These are phyloP conservation scores for Xanthoconium purpureum DNA, from an alignment of 768 basidiomycete species.

Conservation along the genomic window DNA sequence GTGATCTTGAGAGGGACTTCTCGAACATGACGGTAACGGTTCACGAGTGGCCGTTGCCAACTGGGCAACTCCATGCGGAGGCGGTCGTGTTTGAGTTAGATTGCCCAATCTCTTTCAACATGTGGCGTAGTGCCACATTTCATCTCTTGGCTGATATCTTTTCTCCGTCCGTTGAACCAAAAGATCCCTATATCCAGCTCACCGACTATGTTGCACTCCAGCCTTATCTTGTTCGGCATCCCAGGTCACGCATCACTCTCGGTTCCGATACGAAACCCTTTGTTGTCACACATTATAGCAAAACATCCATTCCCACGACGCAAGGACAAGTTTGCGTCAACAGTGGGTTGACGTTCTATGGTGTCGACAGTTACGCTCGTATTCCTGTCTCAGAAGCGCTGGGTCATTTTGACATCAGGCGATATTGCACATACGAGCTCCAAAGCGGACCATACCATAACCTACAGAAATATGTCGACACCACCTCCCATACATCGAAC, in stretches of 20 bases:
- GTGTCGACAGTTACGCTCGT: conserved; percentile 27
- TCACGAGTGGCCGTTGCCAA: conserved; percentile 38
- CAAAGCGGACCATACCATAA: conserved; percentile 31
- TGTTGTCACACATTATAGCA: conserved; percentile 10
- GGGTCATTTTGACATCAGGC: conserved; percentile 9
- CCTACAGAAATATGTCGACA: conserved; percentile 37
- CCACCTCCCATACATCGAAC: conserved; percentile 42
- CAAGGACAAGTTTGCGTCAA: conserved; percentile 25
- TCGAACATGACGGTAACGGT: conserved; percentile 30
- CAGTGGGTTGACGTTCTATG: conserved; percentile 32
- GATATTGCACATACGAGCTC: conserved; percentile 34
- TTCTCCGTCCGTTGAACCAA: conserved; percentile 3
- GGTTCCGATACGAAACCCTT: conserved; percentile 6
- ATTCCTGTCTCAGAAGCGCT: conserved; percentile 18
- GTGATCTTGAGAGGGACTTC: conserved; percentile 21
- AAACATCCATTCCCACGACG: conserved; percentile 10
- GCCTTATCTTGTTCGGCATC: conserved; percentile 12
- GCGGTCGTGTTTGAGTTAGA: neutral
- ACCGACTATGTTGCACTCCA: conserved; percentile 8
- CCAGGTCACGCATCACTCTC: conserved; percentile 17
- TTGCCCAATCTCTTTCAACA: conserved; percentile 21
- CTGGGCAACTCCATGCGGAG: neutral
- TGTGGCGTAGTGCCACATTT: conserved; percentile 44
- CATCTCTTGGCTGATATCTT: conserved; percentile 37
- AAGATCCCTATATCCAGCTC: conserved; percentile 13